Conservation (phyloP, 1,284 basidiomycete genomes). For the Schizopora paradoxa region DNA sequence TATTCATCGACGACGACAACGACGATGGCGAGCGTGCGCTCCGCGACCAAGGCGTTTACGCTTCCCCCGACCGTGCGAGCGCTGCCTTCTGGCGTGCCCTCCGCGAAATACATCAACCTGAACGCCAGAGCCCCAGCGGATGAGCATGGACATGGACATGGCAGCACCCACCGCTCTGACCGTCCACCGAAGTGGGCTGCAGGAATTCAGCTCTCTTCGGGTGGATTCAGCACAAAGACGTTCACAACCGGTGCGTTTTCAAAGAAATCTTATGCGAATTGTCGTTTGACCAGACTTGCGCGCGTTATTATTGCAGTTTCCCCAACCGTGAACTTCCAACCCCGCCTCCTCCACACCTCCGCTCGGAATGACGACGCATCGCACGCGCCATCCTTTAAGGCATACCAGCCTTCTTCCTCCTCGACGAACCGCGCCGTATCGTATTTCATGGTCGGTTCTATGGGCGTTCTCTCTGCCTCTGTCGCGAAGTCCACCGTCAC, state of each 20-base stretch:
- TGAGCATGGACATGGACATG: constrained; percentile 51
- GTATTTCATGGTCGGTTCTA: constrained; percentile 97
- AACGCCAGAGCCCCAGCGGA: constrained; percentile 56
- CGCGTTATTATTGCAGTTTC: constrained; percentile 33
- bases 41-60: constrained; percentile 76
- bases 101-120: constrained; percentile 65
- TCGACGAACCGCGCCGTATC: constrained; percentile 79
- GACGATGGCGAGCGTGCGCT: constrained; percentile 62
- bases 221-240: constrained; percentile 60
- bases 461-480: constrained; percentile 91
- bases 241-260: constrained; percentile 61
- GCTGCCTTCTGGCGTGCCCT: constrained; percentile 69
- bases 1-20: constrained; percentile 6
- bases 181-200: constrained; percentile 61
- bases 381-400: constrained; percentile 84
- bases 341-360: constrained; percentile 73
- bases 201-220: constrained; percentile 43
- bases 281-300: constrained; percentile 5
- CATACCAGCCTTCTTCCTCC: constrained; percentile 73
- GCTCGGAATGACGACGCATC: constrained; percentile 57
- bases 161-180: constrained; percentile 57
- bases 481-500: constrained; percentile 92
- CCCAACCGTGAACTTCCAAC: constrained; percentile 51
- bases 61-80: constrained; percentile 77
- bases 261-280: constrained; percentile 10